Conservation (phyloP, 768 basidiomycete genomes). For the Termitomyces sp. region DNA sequence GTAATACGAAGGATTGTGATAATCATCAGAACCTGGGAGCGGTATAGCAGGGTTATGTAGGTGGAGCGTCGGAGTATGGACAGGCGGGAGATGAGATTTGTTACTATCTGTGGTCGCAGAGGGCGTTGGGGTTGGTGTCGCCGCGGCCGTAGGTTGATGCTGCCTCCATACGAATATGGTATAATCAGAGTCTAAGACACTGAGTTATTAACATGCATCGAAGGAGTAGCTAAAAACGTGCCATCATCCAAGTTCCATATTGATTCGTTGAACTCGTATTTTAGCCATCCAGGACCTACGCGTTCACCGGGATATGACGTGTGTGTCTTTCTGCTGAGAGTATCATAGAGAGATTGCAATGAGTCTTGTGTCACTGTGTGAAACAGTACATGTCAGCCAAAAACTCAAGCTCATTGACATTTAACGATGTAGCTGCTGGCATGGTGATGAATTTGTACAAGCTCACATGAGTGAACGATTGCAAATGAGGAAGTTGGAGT, state of each 20-base stretch:
- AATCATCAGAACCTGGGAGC: slow-evolving; percentile 57
- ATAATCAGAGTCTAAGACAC: slow-evolving; percentile 68
- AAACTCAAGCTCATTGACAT: background rate
- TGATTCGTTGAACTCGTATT: slow-evolving; percentile 76
- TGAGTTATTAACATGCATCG: background rate
- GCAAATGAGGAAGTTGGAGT: slow-evolving; percentile 74
- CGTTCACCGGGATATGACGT: slow-evolving; percentile 54
- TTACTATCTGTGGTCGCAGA: slow-evolving; percentile 20
- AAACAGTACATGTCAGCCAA: slow-evolving; percentile 6
- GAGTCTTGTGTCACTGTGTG: slow-evolving; percentile 63
- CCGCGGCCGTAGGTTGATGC: slow-evolving; percentile 28
- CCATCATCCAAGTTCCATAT: slow-evolving; percentile 92
- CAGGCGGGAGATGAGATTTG: slow-evolving; percentile 19
- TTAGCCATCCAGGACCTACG: slow-evolving; percentile 77
- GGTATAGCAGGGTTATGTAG: slow-evolving; percentile 56
- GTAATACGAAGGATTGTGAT: slow-evolving; percentile 70
- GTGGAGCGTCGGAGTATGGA: slow-evolving; percentile 49
- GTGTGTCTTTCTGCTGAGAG: slow-evolving; percentile 62
- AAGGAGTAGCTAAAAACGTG: slow-evolving; percentile 23
- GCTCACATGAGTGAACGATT: slow-evolving; percentile 69
- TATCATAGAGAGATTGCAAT: slow-evolving; percentile 59
- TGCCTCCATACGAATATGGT: slow-evolving; percentile 80
- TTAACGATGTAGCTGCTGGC: background rate
- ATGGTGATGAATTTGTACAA: background rate
- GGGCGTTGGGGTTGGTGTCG: slow-evolving; percentile 18